Evolutionary conservation across 495 filamentous ascomycete species (phyloP).

Genomic region (Aspergillus funiculosus): DNA sequence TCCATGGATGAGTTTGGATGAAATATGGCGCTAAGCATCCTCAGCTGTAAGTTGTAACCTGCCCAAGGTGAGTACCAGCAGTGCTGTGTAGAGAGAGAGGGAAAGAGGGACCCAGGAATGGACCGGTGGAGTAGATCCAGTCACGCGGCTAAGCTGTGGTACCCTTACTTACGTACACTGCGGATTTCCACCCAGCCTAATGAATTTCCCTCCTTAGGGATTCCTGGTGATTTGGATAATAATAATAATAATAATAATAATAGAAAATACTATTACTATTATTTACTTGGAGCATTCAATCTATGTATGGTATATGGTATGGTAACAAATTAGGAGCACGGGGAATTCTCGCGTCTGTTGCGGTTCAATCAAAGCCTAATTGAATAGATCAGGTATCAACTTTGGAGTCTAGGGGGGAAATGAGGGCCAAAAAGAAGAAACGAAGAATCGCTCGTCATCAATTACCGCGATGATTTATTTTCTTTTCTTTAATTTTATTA

Average conservation of each 20-base stretch:
- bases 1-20: neutral
- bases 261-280: neutral
- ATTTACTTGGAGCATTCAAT: neutral
- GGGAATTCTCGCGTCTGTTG: constrained; percentile 1
- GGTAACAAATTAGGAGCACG: neutral
- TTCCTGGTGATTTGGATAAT: too few relatives aligned
- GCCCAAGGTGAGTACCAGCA: neutral
- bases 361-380: neutral
- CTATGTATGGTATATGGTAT: neutral
- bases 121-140: constrained; percentile 14
- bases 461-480: too few relatives aligned
- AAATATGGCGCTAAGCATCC: neutral
- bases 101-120: constrained; percentile 9
- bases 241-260: neutral
- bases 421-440: neutral
- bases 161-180: constrained; percentile 13
- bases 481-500: too few relatives aligned
- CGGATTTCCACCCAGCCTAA: neutral
- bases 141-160: constrained; percentile 17
- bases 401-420: neutral
- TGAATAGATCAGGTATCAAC: neutral
- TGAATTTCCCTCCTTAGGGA: neutral
- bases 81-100: neutral
- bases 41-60: neutral
- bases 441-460: too few relatives aligned